A percentile compares a stretch with the other conserved stretches of the same genome.
Evolutionary conservation across 2,329 filamentous ascomycete genomes (phyloP).

Genomic region (Neonectria hederae): DNA sequence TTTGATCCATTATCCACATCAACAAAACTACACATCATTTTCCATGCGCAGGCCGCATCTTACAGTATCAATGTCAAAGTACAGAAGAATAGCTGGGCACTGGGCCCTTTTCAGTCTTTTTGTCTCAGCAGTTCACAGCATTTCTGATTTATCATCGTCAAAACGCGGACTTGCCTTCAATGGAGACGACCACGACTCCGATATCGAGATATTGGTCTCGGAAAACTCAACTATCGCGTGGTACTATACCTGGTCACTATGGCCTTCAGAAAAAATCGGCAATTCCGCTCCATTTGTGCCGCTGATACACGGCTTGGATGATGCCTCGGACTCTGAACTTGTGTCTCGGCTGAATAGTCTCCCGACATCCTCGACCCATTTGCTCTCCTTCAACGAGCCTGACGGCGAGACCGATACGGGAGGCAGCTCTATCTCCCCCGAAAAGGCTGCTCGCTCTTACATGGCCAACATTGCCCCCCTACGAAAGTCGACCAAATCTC

Average conservation of each 20-base stretch:
- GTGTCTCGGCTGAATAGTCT: conserved; percentile 40
- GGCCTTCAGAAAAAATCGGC: conserved; percentile 37
- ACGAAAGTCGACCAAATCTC: conserved; percentile 32
- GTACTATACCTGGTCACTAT: conserved; percentile 56
- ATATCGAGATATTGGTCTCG: conserved; percentile 49
- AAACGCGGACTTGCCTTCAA: conserved; percentile 40
- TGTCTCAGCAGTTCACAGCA: not conserved
- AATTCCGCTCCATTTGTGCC: conserved; percentile 49
- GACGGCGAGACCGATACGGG: conserved; percentile 52
- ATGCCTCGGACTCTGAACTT: conserved; percentile 43
- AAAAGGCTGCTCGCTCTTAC: conserved; percentile 51
- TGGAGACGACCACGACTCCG: conserved; percentile 41
- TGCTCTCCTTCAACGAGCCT: conserved; percentile 55
- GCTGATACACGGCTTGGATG: conserved; percentile 49
- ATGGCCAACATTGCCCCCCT: conserved; percentile 50
- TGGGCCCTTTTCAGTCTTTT: not conserved
- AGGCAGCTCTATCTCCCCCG: conserved; percentile 50
- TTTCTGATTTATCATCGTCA: conserved; percentile 23
- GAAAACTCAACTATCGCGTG: conserved; percentile 50
- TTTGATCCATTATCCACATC: not conserved
- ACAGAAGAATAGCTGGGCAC: not conserved
- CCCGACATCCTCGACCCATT: conserved; percentile 48
- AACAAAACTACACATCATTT: not conserved
- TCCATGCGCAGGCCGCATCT: not conserved
- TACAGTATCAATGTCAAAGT: not conserved